Evolutionary conservation across 2,329 filamentous ascomycete genomes (phyloP).

Genomic region (Aspergillus sp.): DNA sequence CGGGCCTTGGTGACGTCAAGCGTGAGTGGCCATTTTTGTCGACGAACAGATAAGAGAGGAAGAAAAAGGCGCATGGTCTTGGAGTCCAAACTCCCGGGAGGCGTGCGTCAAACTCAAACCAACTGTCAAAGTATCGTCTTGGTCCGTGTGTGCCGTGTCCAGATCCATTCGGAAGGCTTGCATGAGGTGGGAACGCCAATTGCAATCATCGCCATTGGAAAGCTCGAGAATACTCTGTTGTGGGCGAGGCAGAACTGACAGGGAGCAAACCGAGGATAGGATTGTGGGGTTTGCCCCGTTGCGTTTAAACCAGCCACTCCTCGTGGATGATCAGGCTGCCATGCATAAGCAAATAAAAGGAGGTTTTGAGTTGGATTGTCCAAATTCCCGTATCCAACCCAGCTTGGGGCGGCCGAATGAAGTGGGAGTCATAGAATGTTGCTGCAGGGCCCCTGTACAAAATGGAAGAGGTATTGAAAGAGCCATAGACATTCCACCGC

Average conservation of each 20-base stretch:
- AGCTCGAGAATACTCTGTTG: not conserved
- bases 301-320: slow-evolving; percentile 20
- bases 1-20: not conserved
- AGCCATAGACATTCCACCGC: not conserved
- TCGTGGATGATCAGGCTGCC: slow-evolving; percentile 20
- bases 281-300: slow-evolving; percentile 8
- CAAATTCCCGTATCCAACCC: not conserved
- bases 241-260: not conserved
- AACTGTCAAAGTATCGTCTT: not conserved
- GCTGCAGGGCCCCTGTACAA: not conserved
- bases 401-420: not conserved
- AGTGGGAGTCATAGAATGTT: not conserved
- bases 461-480: not conserved
- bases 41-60: not conserved
- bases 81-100: not conserved
- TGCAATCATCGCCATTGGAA: not conserved
- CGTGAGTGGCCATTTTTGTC: not conserved
- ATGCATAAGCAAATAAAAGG: slow-evolving; percentile 15
- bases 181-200: slow-evolving; percentile 3
- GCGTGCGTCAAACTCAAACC: not conserved
- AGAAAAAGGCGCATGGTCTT: not conserved
- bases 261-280: not conserved
- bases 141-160: slow-evolving; percentile 5
- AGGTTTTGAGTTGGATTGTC: not conserved
- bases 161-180: slow-evolving; percentile 4